Evolutionary conservation across 805 yeast genomes (phyloP).

Genomic region (Ogataea naganishii): DNA sequence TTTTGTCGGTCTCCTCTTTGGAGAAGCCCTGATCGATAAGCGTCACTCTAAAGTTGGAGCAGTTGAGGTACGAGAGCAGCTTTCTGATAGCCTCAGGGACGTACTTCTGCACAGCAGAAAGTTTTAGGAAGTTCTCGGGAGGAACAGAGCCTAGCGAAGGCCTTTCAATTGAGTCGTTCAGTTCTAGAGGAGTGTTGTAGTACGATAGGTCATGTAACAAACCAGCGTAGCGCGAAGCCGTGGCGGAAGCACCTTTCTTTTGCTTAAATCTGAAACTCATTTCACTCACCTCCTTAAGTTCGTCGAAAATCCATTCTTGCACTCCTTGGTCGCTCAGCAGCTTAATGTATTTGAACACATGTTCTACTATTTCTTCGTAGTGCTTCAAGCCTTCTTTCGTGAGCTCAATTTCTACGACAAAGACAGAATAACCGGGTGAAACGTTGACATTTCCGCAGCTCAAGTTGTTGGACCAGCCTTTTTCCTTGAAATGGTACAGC

Average conservation of each 20-base stretch:
- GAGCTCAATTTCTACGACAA: slow-evolving; percentile 65
- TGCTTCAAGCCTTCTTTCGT: slow-evolving; percentile 63
- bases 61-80: slow-evolving; percentile 39
- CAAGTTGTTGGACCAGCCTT: slow-evolving; percentile 74
- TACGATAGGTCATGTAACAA: slow-evolving; percentile 15
- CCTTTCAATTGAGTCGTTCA: neutral
- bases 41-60: slow-evolving; percentile 52
- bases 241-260: slow-evolving; percentile 60
- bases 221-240: slow-evolving; percentile 47
- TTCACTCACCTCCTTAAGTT: slow-evolving; percentile 57
- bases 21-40: slow-evolving; percentile 45
- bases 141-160: slow-evolving; percentile 38
- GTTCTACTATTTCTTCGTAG: slow-evolving; percentile 50
- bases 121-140: slow-evolving; percentile 50
- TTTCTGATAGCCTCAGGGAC: slow-evolving; percentile 44
- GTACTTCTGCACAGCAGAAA: slow-evolving; percentile 47
- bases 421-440: slow-evolving; percentile 58
- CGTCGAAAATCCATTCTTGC: slow-evolving; percentile 74
- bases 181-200: slow-evolving; percentile 13
- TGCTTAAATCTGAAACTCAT: slow-evolving; percentile 75
- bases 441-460: slow-evolving; percentile 64
- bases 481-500: slow-evolving; percentile 54
- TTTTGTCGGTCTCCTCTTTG: slow-evolving; percentile 33
- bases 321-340: slow-evolving; percentile 52
- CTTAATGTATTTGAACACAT: slow-evolving; percentile 65